Evolutionary conservation across 108 stramenopile genomes (phyloP), one percentile per base, ranked within the genome.

Genomic region (Skeletonema menzelii): DNA sequence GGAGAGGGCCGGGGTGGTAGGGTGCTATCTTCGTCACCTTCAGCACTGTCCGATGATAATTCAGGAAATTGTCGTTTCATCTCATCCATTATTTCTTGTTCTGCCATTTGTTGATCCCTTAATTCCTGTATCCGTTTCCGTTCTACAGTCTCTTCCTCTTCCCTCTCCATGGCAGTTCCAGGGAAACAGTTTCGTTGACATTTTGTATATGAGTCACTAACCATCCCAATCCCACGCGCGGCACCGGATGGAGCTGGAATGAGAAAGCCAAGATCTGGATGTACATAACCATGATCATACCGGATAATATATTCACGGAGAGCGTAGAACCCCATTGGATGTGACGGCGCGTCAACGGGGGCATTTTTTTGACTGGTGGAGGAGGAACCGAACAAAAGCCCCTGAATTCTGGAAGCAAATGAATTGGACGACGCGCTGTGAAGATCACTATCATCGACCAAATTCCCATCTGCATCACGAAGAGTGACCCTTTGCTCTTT

Each of bases 221-320:
- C 85, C 91, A 95, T 91, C 1, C 91, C 93, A 15, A 95, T 37
- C 0, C 93, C 93, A 11, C 93, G 75, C 6, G 78, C 71, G 12
- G 93, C 89, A 24, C 93, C 62, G 19, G 71, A 82, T 19, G 93
- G 93, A 10, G 93, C 93, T 15, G 93, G 91, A 17, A 83, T 59
- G 28, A 92, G 59, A 28, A 95, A 76, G 3, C 93, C 93, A 58
- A 95, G 72, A 75, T 95, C 93, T 15, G 93, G 91, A 73, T 95
- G 91, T 4, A 95, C 93, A 69, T 72, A 95, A 46, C 93, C 93
- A 17, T 81, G 82, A 20, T 83, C 76, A 64, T 86, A 88, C 55
- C 93, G 71, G 37, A 90, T 58, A 10, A 95, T 65, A 26, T 90
- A 84, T 78, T 94, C 93, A 28, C 89, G 75, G 28, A 94, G 57